Conservation (phyloP, 371 early-diverging fungal species). For the Coemansia sp. region DNA sequence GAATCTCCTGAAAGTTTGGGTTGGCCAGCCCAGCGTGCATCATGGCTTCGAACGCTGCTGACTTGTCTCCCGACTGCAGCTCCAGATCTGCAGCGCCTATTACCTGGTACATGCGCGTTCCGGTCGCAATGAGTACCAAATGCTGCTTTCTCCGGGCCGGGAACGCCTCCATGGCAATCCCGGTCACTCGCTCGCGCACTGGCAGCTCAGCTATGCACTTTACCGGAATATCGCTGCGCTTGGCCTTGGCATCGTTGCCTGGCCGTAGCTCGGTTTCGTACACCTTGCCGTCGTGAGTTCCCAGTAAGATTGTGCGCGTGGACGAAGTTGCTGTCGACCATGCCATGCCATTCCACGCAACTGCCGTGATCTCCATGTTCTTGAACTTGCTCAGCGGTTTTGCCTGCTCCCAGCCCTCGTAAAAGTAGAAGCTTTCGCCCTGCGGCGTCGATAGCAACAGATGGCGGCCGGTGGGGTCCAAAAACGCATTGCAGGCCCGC, state of each 20-base stretch:
- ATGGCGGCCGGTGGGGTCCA: constrained; percentile 87
- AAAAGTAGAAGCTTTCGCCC: constrained; percentile 86
- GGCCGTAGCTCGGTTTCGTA: constrained; percentile 85
- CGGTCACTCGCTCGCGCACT: constrained; percentile 71
- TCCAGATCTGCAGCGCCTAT: constrained; percentile 69
- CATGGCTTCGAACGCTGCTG: constrained; percentile 73
- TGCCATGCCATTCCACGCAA: constrained; percentile 79
- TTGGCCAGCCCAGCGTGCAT: constrained; percentile 54
- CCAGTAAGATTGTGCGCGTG: constrained; percentile 79
- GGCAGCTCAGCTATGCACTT: constrained; percentile 67
- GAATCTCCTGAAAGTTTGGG: constrained; percentile 49
- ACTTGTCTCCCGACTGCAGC: constrained; percentile 56
- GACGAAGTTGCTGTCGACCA: constrained; percentile 48
- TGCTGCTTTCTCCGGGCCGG: constrained; percentile 70
- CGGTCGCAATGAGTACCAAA: constrained; percentile 73
- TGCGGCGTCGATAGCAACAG: constrained; percentile 78
- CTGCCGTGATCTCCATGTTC: constrained; percentile 68
- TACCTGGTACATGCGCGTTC: constrained; percentile 82
- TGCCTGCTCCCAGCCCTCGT: constrained; percentile 71
- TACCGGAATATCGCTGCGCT: constrained; percentile 75
- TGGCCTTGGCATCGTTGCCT: constrained; percentile 60
- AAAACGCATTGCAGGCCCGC: constrained; percentile 67
- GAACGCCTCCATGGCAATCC: constrained; percentile 76
- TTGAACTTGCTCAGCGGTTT: constrained; percentile 65
- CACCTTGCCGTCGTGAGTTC: constrained; percentile 77